Base-by-base conservation (phyloP, 2,329 filamentous ascomycete species). In the Fusarium tjaetaba region DNA sequence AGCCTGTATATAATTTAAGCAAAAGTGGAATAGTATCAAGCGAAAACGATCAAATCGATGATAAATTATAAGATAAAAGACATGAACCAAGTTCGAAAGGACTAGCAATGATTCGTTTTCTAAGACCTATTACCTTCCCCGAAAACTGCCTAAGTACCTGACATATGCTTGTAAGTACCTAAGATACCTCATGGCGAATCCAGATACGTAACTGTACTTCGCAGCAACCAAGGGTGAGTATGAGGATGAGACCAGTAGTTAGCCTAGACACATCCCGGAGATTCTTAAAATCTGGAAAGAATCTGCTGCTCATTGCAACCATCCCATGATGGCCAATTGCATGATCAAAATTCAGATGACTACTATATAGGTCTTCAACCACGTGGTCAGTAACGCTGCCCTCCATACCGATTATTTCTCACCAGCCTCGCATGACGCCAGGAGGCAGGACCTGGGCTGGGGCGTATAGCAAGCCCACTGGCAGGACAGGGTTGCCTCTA, bases 221-320 rank as follows among this genome's bases (percentile, higher is more conserved):
- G 22, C 22, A 49, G 28, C n/a, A 24, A 43, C n/a, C n/a, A 28
- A 28, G 26, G 26, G 13, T 48, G 20, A 48, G 45, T 28, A 28
- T 26, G 6, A 18, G 48, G 32, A 61, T 36, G 61, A 57, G 43
- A 61, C 61, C 42, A 63, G 51, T 28, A 22, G 38, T 42, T 28
- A 22, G 42, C 32, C 14, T 16, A 18, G 62, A 24, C 36, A 45
- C n/a, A 56, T 39, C 45, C 61, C 55, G n/a, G 30, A 57, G 52
- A 43, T 57, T 63, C 63, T 69, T 10, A 22, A 51, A 52, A 32
- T 62, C 68, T 58, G 43, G 68, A 72, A 66, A 58, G 68, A 72
- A 61, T 43, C 61, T 61, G 41, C 57, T 74, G 60, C 62, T 59
- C 48, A 24, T 38, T 62, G n/a, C 20, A 30, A n/a, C 26, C 22